phyloP scores from a whole-genome alignment of 1,284 basidiomycete species.

The Malassezia restricta region DNA sequence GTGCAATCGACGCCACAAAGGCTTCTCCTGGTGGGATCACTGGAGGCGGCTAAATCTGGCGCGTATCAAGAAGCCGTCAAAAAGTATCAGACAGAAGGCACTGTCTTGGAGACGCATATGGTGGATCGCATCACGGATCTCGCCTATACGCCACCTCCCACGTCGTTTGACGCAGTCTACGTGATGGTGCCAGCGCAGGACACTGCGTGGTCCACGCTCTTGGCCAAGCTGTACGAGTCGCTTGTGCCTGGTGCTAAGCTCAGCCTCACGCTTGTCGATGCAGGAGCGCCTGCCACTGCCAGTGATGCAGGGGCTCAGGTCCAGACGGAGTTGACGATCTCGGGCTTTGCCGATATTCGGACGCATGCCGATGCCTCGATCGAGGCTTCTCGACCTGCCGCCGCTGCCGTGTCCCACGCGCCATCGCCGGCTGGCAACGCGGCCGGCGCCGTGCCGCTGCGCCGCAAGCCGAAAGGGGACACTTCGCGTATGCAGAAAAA shows the following conservation, averaged over 20 bases:
- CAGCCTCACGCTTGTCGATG: conserved; percentile 20
- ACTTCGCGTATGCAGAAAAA: conserved; percentile 20
- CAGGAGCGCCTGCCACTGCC: conserved; percentile 14
- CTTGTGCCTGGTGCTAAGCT: conserved; percentile 23
- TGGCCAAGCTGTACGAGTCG: conserved; percentile 21
- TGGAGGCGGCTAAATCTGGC: conserved; percentile 31
- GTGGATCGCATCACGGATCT: conserved; percentile 39
- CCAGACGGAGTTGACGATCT: conserved; percentile 26
- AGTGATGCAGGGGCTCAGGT: conserved; percentile 8
- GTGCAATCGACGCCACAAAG: not conserved
- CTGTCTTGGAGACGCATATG: conserved; percentile 41
- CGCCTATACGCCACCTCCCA: conserved; percentile 21
- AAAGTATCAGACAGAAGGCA: not conserved
- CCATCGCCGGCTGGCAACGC: not conserved
- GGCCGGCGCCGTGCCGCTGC: conserved; percentile 21
- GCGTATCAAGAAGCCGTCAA: conserved; percentile 35
- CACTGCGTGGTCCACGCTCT: conserved; percentile 20
- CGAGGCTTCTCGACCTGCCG: conserved; percentile 11
- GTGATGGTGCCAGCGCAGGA: conserved; percentile 23
- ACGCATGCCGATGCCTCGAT: conserved; percentile 5
- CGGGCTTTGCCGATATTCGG: conserved; percentile 25
- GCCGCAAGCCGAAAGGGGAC: conserved; percentile 18
- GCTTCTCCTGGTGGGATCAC: conserved; percentile 34
- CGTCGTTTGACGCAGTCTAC: conserved; percentile 23
- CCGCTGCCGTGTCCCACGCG: not conserved